Evolutionary conservation across 306 rosid species (phyloP).

Genomic region (Crotalaria pallida): DNA sequence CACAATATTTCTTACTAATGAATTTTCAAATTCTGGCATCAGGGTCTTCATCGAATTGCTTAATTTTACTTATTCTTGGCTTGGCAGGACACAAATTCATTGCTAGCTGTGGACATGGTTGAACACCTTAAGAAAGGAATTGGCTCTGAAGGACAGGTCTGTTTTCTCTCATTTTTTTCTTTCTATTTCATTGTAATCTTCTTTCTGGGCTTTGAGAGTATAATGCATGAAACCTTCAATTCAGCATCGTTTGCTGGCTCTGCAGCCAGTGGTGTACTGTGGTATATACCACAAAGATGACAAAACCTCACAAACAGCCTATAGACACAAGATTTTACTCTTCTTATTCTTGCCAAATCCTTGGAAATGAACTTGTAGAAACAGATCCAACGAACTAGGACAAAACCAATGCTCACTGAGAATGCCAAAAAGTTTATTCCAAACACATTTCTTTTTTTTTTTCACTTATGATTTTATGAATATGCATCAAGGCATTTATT

Average conservation of each 20-base stretch:
- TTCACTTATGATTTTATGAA: conserved; percentile 10
- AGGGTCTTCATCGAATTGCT: not conserved
- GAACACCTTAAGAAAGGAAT: conserved; percentile 77
- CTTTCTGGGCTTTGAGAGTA: conserved; percentile 1
- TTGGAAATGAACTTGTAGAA: not conserved
- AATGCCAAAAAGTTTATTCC: not conserved
- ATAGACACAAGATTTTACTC: not conserved
- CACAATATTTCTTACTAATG: not conserved
- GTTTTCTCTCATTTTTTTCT: too few species aligned
- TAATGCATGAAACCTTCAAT: conserved; percentile 7
- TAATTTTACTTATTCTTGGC: conserved; percentile 4
- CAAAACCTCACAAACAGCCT: not conserved
- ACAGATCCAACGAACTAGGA: not conserved
- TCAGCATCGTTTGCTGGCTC: conserved; percentile 1
- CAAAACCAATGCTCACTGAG: not conserved
- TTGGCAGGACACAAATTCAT: conserved; percentile 51
- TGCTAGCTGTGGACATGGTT: conserved; percentile 67
- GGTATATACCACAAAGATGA: not conserved
- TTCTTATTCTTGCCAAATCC: not conserved
- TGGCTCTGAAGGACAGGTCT: conserved; percentile 86
- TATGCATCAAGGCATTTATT: conserved; percentile 11
- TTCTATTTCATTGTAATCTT: not conserved
- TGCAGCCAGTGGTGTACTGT: not conserved
- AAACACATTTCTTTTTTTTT: not conserved
- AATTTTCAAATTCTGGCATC: not conserved